Evolutionary conservation across 768 basidiomycete genomes (phyloP), one percentile per base, ranked within the genome.

Genomic region (Mycena capillaripes): DNA sequence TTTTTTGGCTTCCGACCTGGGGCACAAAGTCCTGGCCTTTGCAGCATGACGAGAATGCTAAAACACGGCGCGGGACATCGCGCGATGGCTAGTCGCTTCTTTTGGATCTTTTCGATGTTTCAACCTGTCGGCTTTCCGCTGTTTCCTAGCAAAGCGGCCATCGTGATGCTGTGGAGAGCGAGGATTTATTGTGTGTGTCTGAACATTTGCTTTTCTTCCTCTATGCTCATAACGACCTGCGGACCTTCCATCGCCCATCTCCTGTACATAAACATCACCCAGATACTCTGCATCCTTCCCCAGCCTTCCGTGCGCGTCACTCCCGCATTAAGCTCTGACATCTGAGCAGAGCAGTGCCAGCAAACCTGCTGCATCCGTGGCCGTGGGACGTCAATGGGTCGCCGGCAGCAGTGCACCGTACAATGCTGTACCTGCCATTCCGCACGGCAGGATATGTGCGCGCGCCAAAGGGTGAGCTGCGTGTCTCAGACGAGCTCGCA

Each of bases 351-450:
- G 50, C 50, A 52, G 50, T 27, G 50, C 50, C 50, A 52, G 25
- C 16, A 52, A 52, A 52, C 12, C 50, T 52, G 50, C 50, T 27
- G 25, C 50, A 52, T 52, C 50, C 50, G 16, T 25, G 50, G 50
- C 50, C 50, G 50, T 52, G 50, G 50, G 50, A 52, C 50, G 23
- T 52, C 50, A 52, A 52, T 52, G 50, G 50, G 50, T 52, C 50
- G 6, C 50, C 27, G 50, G 50, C 50, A 29, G 50, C 50, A 52
- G 27, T 52, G 50, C 7, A 25, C 50, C 16, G 50, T 25, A 52
- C 25, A 25, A 52, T 25, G 50, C 50, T 52, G 50, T 52, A 52
- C 50, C 50, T 27, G 50, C 50, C 50, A 27, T 52, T 52, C 50
- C 50, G 50, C 42, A 19, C 42, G 42, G 42, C 42, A 42, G 42